phyloP scores from a whole-genome alignment of 164 flowering plant species.

The Stephania yunnanensis region DNA sequence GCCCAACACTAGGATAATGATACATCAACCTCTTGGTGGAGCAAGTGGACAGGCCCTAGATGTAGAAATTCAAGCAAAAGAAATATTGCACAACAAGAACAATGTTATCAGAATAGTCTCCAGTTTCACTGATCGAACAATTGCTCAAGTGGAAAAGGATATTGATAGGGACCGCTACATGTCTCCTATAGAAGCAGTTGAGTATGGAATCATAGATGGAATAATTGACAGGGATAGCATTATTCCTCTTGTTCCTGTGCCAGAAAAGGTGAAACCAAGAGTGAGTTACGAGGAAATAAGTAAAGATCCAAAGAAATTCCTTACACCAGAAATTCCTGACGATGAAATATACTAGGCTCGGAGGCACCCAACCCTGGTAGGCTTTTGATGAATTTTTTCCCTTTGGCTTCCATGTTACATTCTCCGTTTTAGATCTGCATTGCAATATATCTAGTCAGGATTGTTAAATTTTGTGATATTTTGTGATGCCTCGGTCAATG shows the following conservation, averaged over 20 bases:
- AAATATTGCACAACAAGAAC: conserved; percentile 70
- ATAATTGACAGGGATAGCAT: conserved; percentile 79
- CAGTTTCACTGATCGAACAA: conserved; percentile 56
- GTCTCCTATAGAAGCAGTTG: conserved; percentile 95
- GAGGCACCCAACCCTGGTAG: conserved; percentile 9
- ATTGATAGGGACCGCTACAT: conserved; percentile 90
- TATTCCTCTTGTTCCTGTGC: conserved; percentile 72
- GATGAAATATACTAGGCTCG: conserved; percentile 73
- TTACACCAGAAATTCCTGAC: conserved; percentile 84
- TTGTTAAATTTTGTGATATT: not conserved
- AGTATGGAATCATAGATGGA: conserved; percentile 82
- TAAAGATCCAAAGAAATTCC: conserved; percentile 61
- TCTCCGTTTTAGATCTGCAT: not conserved
- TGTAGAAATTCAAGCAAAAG: conserved; percentile 82
- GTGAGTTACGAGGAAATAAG: conserved; percentile 42
- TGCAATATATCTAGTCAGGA: not conserved
- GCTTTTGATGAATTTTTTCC: not conserved
- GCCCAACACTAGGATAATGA: conserved; percentile 92
- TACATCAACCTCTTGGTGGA: conserved; percentile 92
- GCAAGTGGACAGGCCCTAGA: conserved; percentile 79
- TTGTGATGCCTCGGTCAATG: no score
- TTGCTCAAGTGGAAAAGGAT: conserved; percentile 76
- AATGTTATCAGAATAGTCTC: conserved; percentile 60
- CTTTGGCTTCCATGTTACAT: not conserved
- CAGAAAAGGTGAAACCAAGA: conserved; percentile 58